phyloP scores from a whole-genome alignment of 768 basidiomycete genomes.

The Tremella yokohamensis region DNA sequence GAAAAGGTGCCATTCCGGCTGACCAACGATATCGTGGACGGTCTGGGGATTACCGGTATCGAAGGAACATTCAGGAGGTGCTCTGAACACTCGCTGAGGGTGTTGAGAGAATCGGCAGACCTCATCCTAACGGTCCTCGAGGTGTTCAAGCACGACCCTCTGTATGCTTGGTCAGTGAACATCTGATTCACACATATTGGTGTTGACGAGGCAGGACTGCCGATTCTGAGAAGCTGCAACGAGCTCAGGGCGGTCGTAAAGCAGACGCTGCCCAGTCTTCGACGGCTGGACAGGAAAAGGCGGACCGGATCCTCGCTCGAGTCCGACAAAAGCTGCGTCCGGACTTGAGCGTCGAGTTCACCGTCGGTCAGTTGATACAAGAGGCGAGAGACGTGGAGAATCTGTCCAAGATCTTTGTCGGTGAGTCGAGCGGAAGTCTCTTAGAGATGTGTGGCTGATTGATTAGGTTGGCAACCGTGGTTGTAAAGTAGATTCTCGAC shows the following conservation, averaged over 20 bases:
- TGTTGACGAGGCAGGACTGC: slow-evolving; percentile 53
- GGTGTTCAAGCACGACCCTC: slow-evolving; percentile 93
- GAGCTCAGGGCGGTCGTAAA: slow-evolving; percentile 47
- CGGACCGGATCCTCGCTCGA: slow-evolving; percentile 77
- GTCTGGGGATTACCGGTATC: slow-evolving; percentile 82
- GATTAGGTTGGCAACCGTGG: slow-evolving; percentile 16
- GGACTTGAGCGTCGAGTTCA: slow-evolving; percentile 84
- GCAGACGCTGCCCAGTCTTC: slow-evolving; percentile 35
- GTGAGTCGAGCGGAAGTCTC: slow-evolving; percentile 12
- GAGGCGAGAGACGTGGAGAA: slow-evolving; percentile 76
- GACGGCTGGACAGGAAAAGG: slow-evolving; percentile 73
- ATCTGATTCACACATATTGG: neutral
- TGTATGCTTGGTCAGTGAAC: slow-evolving; percentile 72
- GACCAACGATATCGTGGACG: slow-evolving; percentile 90
- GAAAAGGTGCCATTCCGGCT: slow-evolving; percentile 93
- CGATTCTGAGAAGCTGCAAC: slow-evolving; percentile 45
- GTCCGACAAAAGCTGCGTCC: slow-evolving; percentile 75
- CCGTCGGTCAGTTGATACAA: slow-evolving; percentile 86
- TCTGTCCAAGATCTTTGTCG: slow-evolving; percentile 68
- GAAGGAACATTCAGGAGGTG: slow-evolving; percentile 93
- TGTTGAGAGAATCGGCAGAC: slow-evolving; percentile 76
- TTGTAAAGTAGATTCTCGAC: neutral
- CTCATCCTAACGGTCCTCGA: slow-evolving; percentile 92
- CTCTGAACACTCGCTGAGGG: slow-evolving; percentile 88
- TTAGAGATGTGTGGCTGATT: slow-evolving; percentile 1